Evolutionary conservation across 306 rosid genomes (phyloP).

Genomic region (Amphicarpaea edgeworthii): DNA sequence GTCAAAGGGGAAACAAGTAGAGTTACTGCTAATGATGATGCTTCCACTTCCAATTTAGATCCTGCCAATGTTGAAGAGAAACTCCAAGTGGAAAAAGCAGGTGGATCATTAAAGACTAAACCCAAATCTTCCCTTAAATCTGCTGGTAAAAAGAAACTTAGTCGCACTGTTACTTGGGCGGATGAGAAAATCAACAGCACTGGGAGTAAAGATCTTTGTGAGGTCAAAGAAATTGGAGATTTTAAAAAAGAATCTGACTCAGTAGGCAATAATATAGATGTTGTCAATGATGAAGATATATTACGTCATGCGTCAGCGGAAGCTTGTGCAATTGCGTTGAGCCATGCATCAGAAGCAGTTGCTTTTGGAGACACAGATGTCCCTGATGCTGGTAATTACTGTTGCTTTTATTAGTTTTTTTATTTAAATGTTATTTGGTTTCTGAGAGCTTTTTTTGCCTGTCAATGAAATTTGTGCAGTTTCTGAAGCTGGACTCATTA

Average conservation of each 20-base stretch:
- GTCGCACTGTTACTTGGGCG: conserved; percentile 91
- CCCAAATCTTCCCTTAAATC: conserved; percentile 76
- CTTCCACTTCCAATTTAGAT: conserved; percentile 45
- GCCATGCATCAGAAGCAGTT: conserved; percentile 79
- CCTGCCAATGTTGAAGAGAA: conserved; percentile 52
- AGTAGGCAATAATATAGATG: conserved; percentile 27
- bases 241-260: conserved; percentile 34
- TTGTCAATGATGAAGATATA: conserved; percentile 50
- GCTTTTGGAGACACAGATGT: conserved; percentile 62
- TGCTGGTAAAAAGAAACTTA: conserved; percentile 59
- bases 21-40: conserved; percentile 39
- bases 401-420: conserved; percentile 38
- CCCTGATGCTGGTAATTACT: conserved; percentile 70
- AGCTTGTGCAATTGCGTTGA: conserved; percentile 85
- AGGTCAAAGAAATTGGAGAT: conserved; percentile 57
- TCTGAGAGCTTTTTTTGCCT: conserved; percentile 11
- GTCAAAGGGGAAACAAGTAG: conserved; percentile 46
- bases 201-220: conserved; percentile 60
- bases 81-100: conserved; percentile 45
- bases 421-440: conserved; percentile 37
- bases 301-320: conserved; percentile 72
- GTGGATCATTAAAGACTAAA: conserved; percentile 44
- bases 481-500: conserved; percentile 77
- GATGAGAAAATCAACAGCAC: conserved; percentile 59
- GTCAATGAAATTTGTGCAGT: conserved; percentile 55